phyloP scores from a whole-genome alignment of 345 rosid species.

The Salix suchowensis region DNA sequence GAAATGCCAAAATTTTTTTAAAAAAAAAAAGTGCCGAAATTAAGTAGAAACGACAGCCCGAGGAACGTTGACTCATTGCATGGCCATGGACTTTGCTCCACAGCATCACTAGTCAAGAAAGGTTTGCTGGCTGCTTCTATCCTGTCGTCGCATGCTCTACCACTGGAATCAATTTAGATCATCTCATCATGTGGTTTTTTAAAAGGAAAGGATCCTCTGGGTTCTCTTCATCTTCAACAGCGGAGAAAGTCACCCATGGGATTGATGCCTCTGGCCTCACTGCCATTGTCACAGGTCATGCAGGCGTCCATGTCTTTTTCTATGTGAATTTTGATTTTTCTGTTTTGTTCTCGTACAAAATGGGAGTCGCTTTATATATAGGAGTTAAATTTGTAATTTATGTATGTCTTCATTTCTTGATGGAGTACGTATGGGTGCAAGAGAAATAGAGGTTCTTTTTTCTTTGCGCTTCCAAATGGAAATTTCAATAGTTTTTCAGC shows the following conservation, averaged over 20 bases:
- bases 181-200: constrained; percentile 43
- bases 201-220: constrained; percentile 62
- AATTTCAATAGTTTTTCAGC: no score
- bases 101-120: no score
- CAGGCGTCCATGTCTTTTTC: neutral
- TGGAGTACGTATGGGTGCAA: neutral
- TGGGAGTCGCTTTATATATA: neutral
- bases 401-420: neutral
- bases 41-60: no score
- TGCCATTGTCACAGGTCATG: no score
- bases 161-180: neutral
- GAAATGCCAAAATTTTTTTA: no score
- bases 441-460: neutral
- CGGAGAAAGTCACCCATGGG: constrained; percentile 72
- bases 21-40: no score
- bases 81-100: no score
- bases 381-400: neutral
- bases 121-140: neutral
- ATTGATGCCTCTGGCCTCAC: constrained; percentile 69
- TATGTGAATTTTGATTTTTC: neutral
- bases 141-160: no score
- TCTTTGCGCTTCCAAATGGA: no score
- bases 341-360: neutral
- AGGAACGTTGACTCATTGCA: no score
- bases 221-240: constrained; percentile 66